phyloP scores from a whole-genome alignment of 1,284 basidiomycete genomes.

The Bothia castanella region DNA sequence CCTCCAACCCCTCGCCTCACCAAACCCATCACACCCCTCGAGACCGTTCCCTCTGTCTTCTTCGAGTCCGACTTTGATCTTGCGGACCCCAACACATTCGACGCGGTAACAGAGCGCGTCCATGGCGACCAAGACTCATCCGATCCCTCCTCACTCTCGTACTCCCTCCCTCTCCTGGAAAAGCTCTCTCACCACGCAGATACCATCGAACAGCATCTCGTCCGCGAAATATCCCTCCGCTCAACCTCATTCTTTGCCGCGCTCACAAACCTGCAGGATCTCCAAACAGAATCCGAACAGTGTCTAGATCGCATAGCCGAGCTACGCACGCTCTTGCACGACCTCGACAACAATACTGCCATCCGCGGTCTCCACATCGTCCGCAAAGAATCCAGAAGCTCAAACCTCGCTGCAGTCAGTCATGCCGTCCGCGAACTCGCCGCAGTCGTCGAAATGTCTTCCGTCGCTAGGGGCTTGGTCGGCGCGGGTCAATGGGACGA shows the following conservation, averaged over 20 bases:
- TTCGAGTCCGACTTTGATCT: conserved; percentile 81
- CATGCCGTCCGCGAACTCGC: conserved; percentile 65
- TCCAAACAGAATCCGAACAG: conserved; percentile 83
- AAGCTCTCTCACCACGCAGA: conserved; percentile 92
- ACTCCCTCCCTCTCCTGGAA: conserved; percentile 80
- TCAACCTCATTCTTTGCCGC: conserved; percentile 96
- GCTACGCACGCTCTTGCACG: conserved; percentile 68
- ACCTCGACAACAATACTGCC: conserved; percentile 77
- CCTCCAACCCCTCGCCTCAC: conserved; percentile 36
- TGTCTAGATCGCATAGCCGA: conserved; percentile 76
- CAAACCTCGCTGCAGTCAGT: conserved; percentile 57
- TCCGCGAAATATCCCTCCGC: conserved; percentile 87
- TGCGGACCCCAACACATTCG: conserved; percentile 81
- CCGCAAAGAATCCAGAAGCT: conserved; percentile 58
- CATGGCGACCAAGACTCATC: conserved; percentile 35
- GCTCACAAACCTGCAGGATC: conserved; percentile 87
- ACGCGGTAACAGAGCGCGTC: conserved; percentile 68
- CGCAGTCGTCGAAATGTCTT: conserved; percentile 72
- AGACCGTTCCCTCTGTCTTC: conserved; percentile 78
- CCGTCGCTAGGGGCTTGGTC: conserved; percentile 67
- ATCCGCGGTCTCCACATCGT: conserved; percentile 75
- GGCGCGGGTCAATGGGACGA: conserved; percentile 82
- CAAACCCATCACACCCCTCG: conserved; percentile 62
- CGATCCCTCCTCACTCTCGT: conserved; percentile 58
- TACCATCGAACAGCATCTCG: conserved; percentile 91